Percentiles rank a stretch among this genome's conserved stretches.
Conservation (phyloP, 106 monocot species). For the Acanthochlamys bracteata region DNA sequence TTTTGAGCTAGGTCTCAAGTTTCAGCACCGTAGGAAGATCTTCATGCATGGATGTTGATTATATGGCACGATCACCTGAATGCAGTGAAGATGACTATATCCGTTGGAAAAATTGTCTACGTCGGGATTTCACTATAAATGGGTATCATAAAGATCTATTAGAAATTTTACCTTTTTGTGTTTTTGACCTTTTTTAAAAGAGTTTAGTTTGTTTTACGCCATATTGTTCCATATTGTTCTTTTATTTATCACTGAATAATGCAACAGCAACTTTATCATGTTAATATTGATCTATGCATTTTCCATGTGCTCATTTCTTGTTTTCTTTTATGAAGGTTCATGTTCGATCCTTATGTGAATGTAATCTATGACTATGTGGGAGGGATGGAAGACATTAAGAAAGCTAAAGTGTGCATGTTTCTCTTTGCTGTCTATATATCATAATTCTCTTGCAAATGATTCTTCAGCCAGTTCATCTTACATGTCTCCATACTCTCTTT, state of each 20-base stretch:
- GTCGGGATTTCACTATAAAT: constrained; percentile 85
- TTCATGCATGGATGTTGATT: constrained; percentile 20
- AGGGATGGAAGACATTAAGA: constrained; percentile 89
- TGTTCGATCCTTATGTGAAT: constrained; percentile 78
- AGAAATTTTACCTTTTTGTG: no score
- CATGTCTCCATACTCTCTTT: background rate
- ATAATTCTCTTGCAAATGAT: background rate
- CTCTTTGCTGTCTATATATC: constrained; percentile 23
- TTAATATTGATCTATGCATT: no score
- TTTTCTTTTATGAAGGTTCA: constrained; percentile 53
- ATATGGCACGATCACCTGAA: constrained; percentile 22
- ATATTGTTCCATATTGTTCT: no score
- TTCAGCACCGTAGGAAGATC: constrained; percentile 60
- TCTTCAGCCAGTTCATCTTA: background rate
- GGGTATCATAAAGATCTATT: constrained; percentile 29
- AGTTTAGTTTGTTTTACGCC: no score
- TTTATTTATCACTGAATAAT: no score
- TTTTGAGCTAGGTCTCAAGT: constrained; percentile 73
- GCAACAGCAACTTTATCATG: no score
- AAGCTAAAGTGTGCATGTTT: constrained; percentile 78
- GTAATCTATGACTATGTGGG: constrained; percentile 84
- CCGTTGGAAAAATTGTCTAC: constrained; percentile 83
- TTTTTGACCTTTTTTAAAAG: no score
- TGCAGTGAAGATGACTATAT: constrained; percentile 61
- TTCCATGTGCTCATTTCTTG: background rate